Evolutionary conservation across 768 basidiomycete genomes (phyloP).

Genomic region (Heimioporus sp.): DNA sequence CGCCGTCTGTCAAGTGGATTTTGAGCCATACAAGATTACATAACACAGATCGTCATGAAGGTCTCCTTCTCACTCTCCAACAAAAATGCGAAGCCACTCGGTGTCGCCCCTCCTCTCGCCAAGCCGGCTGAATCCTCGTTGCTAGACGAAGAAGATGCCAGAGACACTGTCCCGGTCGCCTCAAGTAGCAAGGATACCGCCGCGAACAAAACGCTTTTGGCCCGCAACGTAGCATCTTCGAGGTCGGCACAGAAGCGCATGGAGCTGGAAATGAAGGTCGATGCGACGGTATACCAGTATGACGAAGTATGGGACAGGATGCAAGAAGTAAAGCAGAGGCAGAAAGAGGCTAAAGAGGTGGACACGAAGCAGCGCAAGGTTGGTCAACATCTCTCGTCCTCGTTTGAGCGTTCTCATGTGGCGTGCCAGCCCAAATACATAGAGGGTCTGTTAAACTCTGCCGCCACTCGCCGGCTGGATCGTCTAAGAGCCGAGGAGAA

Average conservation of each 20-base stretch:
- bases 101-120: slow-evolving; percentile 49
- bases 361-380: slow-evolving; percentile 82
- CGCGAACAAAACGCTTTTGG: slow-evolving; percentile 54
- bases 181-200: slow-evolving; percentile 39
- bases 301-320: slow-evolving; percentile 97
- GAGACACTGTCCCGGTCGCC: slow-evolving; percentile 48
- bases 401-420: slow-evolving; percentile 7
- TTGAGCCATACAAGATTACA: slow-evolving; percentile 45
- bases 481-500: slow-evolving; percentile 95
- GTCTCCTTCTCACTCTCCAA: slow-evolving; percentile 79
- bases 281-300: slow-evolving; percentile 87
- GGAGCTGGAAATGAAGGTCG: slow-evolving; percentile 75
- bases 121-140: slow-evolving; percentile 63
- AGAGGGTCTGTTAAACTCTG: slow-evolving; percentile 68
- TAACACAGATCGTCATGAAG: slow-evolving; percentile 55
- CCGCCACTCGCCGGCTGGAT: slow-evolving; percentile 86
- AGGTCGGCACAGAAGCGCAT: slow-evolving; percentile 69
- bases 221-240: slow-evolving; percentile 59
- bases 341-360: slow-evolving; percentile 73
- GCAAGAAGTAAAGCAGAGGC: slow-evolving; percentile 77
- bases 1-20: slow-evolving; percentile 79
- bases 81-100: slow-evolving; percentile 55
- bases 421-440: slow-evolving; percentile 87
- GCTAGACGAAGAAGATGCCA: slow-evolving; percentile 59
- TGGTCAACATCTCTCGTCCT: slow-evolving; percentile 19